Percentiles rank a stretch among this genome's conserved stretches.
Evolutionary conservation across 208 protist genomes (phyloP).

Genomic region (Angomonas deanei): DNA sequence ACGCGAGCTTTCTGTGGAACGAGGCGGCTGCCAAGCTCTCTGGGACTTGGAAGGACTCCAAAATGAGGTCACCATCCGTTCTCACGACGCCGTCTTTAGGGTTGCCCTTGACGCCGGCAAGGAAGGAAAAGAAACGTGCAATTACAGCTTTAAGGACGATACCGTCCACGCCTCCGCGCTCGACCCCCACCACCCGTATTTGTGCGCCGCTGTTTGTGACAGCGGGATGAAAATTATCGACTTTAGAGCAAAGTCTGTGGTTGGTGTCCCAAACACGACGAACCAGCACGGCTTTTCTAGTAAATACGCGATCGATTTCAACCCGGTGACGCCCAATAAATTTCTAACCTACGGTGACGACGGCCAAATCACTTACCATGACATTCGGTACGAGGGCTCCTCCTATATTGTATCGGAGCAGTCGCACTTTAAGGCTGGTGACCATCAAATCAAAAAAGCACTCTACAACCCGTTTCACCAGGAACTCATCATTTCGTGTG

Average conservation of each 20-base stretch:
- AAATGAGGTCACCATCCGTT: slow-evolving; percentile 34
- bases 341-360: slow-evolving; percentile 69
- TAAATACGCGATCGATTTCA: slow-evolving; percentile 61
- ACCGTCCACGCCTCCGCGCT: slow-evolving; percentile 34
- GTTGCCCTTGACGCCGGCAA: slow-evolving; percentile 31
- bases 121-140: slow-evolving; percentile 26
- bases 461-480: slow-evolving; percentile 85
- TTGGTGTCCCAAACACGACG: slow-evolving; percentile 14
- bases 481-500: slow-evolving; percentile 65
- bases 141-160: slow-evolving; percentile 16
- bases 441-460: slow-evolving; percentile 53
- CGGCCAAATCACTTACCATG: slow-evolving; percentile 62
- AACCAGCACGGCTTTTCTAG: slow-evolving; percentile 50
- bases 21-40: slow-evolving; percentile 31
- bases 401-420: background rate
- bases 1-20: slow-evolving; percentile 17
- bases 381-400: slow-evolving; percentile 32
- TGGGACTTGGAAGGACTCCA: slow-evolving; percentile 85
- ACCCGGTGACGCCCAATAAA: slow-evolving; percentile 40
- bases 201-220: slow-evolving; percentile 44
- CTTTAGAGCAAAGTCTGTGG: slow-evolving; percentile 40
- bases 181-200: slow-evolving; percentile 69
- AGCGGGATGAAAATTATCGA: slow-evolving; percentile 55
- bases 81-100: slow-evolving; percentile 20
- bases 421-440: slow-evolving; percentile 39